A percentile compares a stretch with the other conserved stretches of the same genome.
phyloP scores from a whole-genome alignment of 345 rosid species.

The Gynandropsis gynandra region DNA sequence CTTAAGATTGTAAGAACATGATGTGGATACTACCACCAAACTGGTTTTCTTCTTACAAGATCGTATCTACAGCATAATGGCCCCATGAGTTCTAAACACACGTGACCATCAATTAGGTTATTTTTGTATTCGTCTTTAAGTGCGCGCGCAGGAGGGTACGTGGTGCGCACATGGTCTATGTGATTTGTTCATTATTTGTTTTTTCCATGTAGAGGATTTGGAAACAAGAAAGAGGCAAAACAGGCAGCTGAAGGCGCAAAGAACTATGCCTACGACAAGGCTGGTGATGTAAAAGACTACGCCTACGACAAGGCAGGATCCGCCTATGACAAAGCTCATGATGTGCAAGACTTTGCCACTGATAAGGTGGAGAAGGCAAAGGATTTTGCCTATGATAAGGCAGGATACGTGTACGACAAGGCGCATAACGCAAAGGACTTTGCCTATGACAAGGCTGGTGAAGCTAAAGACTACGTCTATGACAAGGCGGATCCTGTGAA shows the following conservation, averaged over 20 bases:
- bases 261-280: conserved; percentile 10
- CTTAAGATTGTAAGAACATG: too few relatives aligned
- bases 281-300: conserved; percentile 7
- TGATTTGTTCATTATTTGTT: neutral
- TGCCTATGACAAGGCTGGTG: neutral
- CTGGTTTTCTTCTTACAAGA: too few relatives aligned
- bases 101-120: too few relatives aligned
- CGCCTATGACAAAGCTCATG: conserved; percentile 19
- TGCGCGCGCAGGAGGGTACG: too few relatives aligned
- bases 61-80: too few relatives aligned
- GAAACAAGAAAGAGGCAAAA: conserved; percentile 23
- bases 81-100: too few relatives aligned
- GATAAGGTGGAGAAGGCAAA: conserved; percentile 12
- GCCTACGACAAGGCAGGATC: conserved; percentile 29
- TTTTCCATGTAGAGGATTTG: conserved; percentile 15
- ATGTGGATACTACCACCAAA: too few relatives aligned
- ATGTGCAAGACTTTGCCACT: too few relatives aligned
- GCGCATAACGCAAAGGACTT: too few relatives aligned
- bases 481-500: conserved; percentile 3
- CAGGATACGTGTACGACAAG: neutral
- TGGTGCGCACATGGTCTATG: too few relatives aligned
- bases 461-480: conserved; percentile 10
- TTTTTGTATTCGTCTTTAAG: too few relatives aligned
- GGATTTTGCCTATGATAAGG: neutral
- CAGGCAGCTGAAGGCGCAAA: conserved; percentile 12